These are phyloP conservation scores for Exophiala oligosperma DNA, from an alignment of 2,329 filamentous ascomycete genomes.

Conservation along the genomic window DNA sequence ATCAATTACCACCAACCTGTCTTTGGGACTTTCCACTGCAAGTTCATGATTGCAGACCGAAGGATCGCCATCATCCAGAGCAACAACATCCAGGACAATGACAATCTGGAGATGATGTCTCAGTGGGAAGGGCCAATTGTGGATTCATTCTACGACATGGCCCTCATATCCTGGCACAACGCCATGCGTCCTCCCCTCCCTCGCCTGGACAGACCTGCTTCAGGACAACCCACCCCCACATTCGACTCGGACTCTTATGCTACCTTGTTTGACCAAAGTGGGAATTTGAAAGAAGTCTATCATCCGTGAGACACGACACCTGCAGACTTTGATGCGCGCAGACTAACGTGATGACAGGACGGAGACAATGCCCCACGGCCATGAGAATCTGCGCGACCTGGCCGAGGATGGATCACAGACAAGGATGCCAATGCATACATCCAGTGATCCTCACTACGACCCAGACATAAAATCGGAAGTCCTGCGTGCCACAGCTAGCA, in stretches of 20 bases:
- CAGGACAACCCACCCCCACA: slow-evolving; percentile 29
- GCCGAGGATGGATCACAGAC: slow-evolving; percentile 16
- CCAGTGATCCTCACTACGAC: slow-evolving; percentile 65
- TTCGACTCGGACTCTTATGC: slow-evolving; percentile 19
- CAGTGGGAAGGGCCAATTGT: slow-evolving; percentile 76
- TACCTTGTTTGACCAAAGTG: slow-evolving; percentile 25
- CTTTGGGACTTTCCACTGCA: slow-evolving; percentile 74
- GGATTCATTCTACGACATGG: slow-evolving; percentile 72
- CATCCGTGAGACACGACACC: slow-evolving; percentile 12
- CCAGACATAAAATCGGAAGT: slow-evolving; percentile 61
- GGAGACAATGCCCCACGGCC: slow-evolving; percentile 12
- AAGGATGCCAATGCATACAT: slow-evolving; percentile 56
- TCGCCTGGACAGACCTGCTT: slow-evolving; percentile 53
- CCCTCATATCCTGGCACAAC: slow-evolving; percentile 71
- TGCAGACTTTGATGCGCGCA: background rate
- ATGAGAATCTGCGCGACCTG: slow-evolving; percentile 21
- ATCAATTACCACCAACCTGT: slow-evolving; percentile 70
- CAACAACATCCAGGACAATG: slow-evolving; percentile 77
- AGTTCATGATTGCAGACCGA: slow-evolving; percentile 75
- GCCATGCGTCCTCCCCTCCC: slow-evolving; percentile 61
- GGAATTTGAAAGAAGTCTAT: slow-evolving; percentile 13
- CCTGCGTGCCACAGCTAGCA: slow-evolving; percentile 58
- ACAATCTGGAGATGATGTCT: slow-evolving; percentile 79
- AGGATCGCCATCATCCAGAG: slow-evolving; percentile 70
- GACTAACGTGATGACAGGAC: slow-evolving; percentile 11